Conservation (phyloP, 2,329 filamentous ascomycete genomes). For the Paramyrothecium roridum region DNA sequence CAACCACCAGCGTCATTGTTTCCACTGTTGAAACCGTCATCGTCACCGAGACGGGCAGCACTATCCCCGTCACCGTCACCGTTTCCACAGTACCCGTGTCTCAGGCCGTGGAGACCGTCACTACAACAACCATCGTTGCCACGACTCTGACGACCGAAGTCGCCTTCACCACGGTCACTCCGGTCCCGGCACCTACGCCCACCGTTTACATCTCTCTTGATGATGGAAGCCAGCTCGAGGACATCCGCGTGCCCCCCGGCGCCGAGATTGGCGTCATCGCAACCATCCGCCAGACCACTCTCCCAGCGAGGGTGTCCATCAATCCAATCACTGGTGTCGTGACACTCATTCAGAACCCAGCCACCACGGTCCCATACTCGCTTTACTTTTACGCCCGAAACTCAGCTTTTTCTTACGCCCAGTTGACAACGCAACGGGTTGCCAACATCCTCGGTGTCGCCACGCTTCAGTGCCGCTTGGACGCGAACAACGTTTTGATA, state of each 20-base stretch:
- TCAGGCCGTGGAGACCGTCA: conserved; percentile 3
- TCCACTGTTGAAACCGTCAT: conserved; percentile 7
- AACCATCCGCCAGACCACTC: not conserved
- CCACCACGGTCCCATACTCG: not conserved
- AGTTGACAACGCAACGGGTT: not conserved
- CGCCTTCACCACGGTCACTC: not conserved
- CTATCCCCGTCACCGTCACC: conserved; percentile 4
- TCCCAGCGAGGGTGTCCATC: not conserved
- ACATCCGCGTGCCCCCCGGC: conserved; percentile 3
- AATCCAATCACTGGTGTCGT: not conserved
- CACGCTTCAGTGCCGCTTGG: not conserved
- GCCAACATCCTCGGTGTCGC: not conserved
- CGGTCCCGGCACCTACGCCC: not conserved
- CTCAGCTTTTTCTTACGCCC: not conserved
- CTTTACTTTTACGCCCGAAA: not conserved
- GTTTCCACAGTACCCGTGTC: conserved; percentile 1
- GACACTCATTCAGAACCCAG: not conserved
- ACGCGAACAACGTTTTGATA: not conserved
- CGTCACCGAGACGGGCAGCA: conserved; percentile 3
- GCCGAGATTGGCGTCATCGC: conserved; percentile 4
- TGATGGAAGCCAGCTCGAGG: not conserved
- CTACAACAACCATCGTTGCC: conserved; percentile 1
- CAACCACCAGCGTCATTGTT: conserved; percentile 7
- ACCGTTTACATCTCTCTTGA: conserved; percentile 2
- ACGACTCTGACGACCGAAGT: conserved; percentile 5